phyloP scores from a whole-genome alignment of 2,329 filamentous ascomycete species.

The Colletotrichum aenigma region DNA sequence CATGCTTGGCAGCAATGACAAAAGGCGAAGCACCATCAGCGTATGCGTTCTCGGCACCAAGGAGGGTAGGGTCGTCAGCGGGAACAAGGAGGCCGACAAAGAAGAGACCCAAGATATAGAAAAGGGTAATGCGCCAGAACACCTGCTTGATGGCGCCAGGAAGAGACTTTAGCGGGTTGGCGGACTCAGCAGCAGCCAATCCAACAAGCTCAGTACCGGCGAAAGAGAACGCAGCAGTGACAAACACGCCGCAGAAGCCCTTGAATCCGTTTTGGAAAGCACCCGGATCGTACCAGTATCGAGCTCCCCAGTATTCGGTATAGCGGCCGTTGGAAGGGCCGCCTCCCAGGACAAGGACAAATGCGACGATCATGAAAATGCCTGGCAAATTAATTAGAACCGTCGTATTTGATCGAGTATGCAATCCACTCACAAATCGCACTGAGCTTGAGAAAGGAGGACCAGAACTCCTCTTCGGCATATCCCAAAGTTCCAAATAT shows the following conservation, averaged over 20 bases:
- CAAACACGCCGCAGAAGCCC: slow-evolving; percentile 74
- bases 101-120: slow-evolving; percentile 58
- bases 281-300: slow-evolving; percentile 54
- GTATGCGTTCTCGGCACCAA: slow-evolving; percentile 9
- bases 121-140: slow-evolving; percentile 62
- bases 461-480: slow-evolving; percentile 63
- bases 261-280: slow-evolving; percentile 76
- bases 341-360: slow-evolving; percentile 64
- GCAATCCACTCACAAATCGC: slow-evolving; percentile 40
- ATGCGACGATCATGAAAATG: slow-evolving; percentile 67
- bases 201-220: slow-evolving; percentile 78
- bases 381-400: slow-evolving; percentile 26
- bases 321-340: slow-evolving; percentile 55
- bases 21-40: slow-evolving; percentile 51
- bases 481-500: slow-evolving; percentile 51
- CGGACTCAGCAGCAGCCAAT: slow-evolving; percentile 73
- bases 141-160: slow-evolving; percentile 86
- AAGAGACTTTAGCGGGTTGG: slow-evolving; percentile 73
- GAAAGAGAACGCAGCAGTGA: slow-evolving; percentile 76
- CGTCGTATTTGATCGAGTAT: fast-evolving
- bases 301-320: slow-evolving; percentile 51
- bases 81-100: slow-evolving; percentile 56
- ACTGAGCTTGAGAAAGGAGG: slow-evolving; percentile 50
- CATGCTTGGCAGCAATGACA: slow-evolving; percentile 60
- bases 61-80: slow-evolving; percentile 48